Evolutionary conservation across 768 basidiomycete genomes (phyloP).

Genomic region (Tubosaeta sp.): DNA sequence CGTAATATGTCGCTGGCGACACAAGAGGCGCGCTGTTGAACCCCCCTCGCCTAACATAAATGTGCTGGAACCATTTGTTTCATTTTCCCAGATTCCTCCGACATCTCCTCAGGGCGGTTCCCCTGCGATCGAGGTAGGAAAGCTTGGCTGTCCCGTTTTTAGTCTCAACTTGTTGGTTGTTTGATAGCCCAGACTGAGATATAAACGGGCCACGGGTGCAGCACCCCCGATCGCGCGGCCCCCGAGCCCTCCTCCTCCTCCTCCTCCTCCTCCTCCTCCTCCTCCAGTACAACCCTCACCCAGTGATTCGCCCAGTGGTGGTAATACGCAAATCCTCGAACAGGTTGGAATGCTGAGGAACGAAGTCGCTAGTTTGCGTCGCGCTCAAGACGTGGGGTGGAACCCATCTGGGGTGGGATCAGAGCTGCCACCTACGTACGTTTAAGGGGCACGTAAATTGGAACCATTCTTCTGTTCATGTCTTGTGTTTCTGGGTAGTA

Average conservation of each 20-base stretch:
- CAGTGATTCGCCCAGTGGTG: neutral
- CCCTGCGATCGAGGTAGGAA: neutral
- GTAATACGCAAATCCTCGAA: neutral
- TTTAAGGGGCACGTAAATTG: too few species aligned
- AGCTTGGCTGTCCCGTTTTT: neutral
- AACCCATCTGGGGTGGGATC: neutral
- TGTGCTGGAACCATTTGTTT: slow-evolving; percentile 4
- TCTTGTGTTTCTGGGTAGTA: too few species aligned
- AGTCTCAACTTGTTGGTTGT: neutral
- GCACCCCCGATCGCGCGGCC: neutral
- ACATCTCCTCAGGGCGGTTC: neutral
- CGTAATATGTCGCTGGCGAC: slow-evolving; percentile 4
- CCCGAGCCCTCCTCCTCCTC: neutral
- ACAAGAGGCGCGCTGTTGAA: neutral
- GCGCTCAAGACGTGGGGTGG: neutral
- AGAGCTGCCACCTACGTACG: neutral
- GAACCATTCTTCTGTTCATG: too few species aligned
- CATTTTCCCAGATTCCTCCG: neutral
- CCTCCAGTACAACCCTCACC: neutral
- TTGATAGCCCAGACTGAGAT: neutral
- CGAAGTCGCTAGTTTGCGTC: slow-evolving; percentile 11
- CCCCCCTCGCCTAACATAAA: neutral
- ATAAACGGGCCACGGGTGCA: neutral
- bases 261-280: too few species aligned
- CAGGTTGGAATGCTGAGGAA: neutral